These are phyloP conservation scores for Silene uniflora DNA, from an alignment of 148 eudicot species.

Conservation along the genomic window DNA sequence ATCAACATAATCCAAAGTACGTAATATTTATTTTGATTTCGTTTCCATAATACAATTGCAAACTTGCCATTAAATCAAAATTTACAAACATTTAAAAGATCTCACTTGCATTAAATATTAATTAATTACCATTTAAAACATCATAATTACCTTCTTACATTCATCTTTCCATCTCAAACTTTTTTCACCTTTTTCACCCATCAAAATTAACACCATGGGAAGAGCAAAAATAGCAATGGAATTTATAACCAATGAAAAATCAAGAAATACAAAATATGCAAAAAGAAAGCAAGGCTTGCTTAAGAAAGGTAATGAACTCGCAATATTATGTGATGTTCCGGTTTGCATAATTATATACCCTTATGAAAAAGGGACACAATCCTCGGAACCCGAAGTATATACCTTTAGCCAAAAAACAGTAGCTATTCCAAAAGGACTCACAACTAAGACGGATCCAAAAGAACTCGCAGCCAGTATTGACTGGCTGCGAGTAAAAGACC, in stretches of 20 bases:
- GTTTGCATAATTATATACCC: constrained; percentile 31
- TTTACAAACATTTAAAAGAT: not conserved
- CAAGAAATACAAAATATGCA: constrained; percentile 20
- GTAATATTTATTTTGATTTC: not conserved
- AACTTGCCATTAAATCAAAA: not conserved
- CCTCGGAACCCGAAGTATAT: constrained; percentile 22
- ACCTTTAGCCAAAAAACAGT: not conserved
- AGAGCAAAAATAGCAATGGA: constrained; percentile 35
- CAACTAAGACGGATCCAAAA: not conserved
- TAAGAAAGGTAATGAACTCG: constrained; percentile 31
- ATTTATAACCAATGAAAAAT: constrained; percentile 27
- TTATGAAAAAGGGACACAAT: constrained; percentile 14
- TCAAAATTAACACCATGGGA: constrained; percentile 24
- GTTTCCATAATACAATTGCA: not conserved
- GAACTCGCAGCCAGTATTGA: not conserved
- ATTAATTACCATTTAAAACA: constrained; percentile 13
- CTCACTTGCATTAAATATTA: not conserved
- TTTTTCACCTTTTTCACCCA: not conserved
- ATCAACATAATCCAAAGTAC: not conserved
- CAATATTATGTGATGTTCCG: constrained; percentile 29
- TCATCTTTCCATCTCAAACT: not conserved
- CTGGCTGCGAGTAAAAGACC: not conserved
- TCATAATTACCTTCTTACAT: not conserved
- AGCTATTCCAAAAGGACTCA: not conserved
- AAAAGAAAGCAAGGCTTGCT: constrained; percentile 30